phyloP scores from a whole-genome alignment of 1,284 basidiomycete genomes.

The Irpex sp. region DNA sequence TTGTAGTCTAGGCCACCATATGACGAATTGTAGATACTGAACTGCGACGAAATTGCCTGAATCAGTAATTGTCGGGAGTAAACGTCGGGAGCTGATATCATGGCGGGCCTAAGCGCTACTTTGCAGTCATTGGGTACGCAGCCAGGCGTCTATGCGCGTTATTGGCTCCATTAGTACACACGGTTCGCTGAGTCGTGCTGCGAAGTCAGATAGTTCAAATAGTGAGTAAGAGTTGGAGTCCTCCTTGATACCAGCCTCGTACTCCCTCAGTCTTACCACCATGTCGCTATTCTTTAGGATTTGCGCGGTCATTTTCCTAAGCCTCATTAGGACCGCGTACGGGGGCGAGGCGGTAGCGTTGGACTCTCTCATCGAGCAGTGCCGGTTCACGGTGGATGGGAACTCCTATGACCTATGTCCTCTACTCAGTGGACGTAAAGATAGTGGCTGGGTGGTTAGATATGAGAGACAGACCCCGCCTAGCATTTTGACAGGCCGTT shows the following conservation, averaged over 20 bases:
- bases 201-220: background rate
- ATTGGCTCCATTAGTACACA: background rate
- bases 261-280: constrained; percentile 9
- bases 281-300: constrained; percentile 6
- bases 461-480: constrained; percentile 26
- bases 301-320: background rate
- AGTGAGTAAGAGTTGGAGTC: background rate
- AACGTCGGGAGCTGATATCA: background rate
- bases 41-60: background rate
- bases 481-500: constrained; percentile 28
- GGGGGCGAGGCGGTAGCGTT: constrained; percentile 15
- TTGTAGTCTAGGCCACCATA: background rate
- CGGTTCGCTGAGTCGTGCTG: background rate
- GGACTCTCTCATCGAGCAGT: constrained; percentile 20
- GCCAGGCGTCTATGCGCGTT: background rate
- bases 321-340: background rate
- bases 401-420: constrained; percentile 29
- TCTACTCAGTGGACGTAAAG: constrained; percentile 22
- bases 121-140: background rate
- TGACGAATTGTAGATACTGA: background rate
- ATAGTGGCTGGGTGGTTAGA: constrained; percentile 19
- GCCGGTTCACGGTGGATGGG: constrained; percentile 24
- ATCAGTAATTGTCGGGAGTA: background rate
- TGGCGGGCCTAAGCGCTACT: background rate
- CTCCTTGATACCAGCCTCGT: background rate